Conservation (phyloP, 2,329 filamentous ascomycete genomes). For the Paracoccidioides lutzii region DNA sequence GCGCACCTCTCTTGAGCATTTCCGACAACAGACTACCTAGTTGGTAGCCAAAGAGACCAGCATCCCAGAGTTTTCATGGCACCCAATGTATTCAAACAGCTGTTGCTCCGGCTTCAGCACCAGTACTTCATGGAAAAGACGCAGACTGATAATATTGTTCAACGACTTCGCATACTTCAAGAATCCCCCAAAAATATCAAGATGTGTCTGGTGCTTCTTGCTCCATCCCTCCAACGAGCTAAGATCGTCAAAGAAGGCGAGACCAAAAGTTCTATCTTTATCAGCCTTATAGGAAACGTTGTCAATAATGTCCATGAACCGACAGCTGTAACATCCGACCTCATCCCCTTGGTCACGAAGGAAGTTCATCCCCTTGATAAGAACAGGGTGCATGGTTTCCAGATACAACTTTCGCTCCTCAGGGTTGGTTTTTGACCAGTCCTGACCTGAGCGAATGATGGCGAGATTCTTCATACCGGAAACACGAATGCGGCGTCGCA, state of each 20-base stretch:
- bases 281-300: constrained; percentile 10
- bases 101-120: constrained; percentile 30
- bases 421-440: constrained; percentile 31
- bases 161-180: constrained; percentile 28
- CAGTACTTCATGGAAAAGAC: constrained; percentile 32
- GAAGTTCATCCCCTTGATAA: constrained; percentile 34
- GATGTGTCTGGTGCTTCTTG: constrained; percentile 28
- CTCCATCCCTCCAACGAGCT: constrained; percentile 30
- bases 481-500: constrained; percentile 19
- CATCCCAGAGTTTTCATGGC: constrained; percentile 28
- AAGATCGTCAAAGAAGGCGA: constrained; percentile 34
- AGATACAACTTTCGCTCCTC: constrained; percentile 34
- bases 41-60: constrained; percentile 5
- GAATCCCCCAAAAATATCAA: constrained; percentile 32
- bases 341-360: constrained; percentile 31
- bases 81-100: constrained; percentile 32
- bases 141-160: constrained; percentile 23
- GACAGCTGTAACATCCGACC: constrained; percentile 34
- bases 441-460: constrained; percentile 36
- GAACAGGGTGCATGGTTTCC: constrained; percentile 34
- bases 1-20: background rate
- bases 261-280: constrained; percentile 29
- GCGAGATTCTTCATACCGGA: constrained; percentile 29
- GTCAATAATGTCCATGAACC: constrained; percentile 34
- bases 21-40: background rate